Evolutionary conservation across 1,284 basidiomycete species (phyloP).

Genomic region (Phlebopus sp.): DNA sequence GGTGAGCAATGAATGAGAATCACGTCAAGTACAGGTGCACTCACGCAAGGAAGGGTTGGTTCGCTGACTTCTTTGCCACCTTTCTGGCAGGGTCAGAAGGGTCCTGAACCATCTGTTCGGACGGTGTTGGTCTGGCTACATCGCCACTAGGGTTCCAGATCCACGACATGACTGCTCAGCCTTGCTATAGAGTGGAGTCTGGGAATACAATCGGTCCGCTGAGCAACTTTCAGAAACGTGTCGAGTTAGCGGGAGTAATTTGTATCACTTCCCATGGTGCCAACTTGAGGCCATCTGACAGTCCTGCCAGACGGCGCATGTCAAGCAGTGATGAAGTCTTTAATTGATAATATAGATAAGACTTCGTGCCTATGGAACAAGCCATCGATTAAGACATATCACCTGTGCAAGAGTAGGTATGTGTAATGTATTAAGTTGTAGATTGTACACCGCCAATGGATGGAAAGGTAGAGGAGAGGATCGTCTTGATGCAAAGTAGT

Average conservation of each 20-base stretch:
- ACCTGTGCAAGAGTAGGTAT: conserved; percentile 35
- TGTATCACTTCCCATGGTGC: neutral
- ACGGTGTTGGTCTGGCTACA: conserved; percentile 14
- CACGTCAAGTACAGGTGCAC: conserved; percentile 30
- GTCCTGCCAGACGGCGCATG: neutral
- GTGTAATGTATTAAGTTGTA: conserved; percentile 34
- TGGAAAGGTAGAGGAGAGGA: conserved; percentile 19
- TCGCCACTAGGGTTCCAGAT: conserved; percentile 28
- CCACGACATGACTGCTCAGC: conserved; percentile 28
- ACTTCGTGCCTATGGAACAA: conserved; percentile 26
- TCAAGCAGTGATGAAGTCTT: neutral
- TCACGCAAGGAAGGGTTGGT: conserved; percentile 78
- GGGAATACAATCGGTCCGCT: neutral
- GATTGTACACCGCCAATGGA: conserved; percentile 31
- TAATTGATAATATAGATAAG: conserved; percentile 12
- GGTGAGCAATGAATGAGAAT: conserved; percentile 13
- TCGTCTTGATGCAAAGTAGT: conserved; percentile 27
- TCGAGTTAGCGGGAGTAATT: conserved; percentile 3
- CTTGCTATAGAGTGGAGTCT: neutral
- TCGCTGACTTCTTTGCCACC: conserved; percentile 75
- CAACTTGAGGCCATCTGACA: neutral
- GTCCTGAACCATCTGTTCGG: conserved; percentile 41
- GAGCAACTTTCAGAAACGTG: neutral
- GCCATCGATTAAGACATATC: conserved; percentile 28
- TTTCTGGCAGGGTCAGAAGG: conserved; percentile 57